These are phyloP conservation scores for Populus tremula DNA, from an alignment of 345 rosid species.

Conservation along the genomic window DNA sequence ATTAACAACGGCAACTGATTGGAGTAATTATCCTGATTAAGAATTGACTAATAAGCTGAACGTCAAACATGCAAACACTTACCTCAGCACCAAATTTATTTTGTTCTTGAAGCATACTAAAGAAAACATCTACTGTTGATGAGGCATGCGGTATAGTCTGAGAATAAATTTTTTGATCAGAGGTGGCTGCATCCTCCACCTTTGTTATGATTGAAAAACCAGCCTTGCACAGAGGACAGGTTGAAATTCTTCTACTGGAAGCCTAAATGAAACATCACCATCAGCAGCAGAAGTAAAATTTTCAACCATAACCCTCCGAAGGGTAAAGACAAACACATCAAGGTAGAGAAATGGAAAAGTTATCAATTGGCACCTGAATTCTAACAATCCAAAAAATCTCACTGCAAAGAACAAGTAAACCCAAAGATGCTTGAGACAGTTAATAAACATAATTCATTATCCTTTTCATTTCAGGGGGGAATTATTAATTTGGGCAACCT, in stretches of 20 bases:
- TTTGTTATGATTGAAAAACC: slow-evolving; percentile 61
- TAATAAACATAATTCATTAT: neutral
- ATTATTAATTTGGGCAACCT: neutral
- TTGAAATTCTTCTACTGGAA: slow-evolving; percentile 52
- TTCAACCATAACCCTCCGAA: neutral
- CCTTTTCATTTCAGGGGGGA: neutral
- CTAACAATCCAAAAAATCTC: neutral
- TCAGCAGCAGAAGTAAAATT: neutral
- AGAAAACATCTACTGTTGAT: slow-evolving; percentile 39
- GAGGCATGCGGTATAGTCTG: slow-evolving; percentile 67
- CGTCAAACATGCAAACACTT: slow-evolving; percentile 6
- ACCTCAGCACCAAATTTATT: slow-evolving; percentile 46
- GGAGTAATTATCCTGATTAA: neutral
- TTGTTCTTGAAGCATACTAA: slow-evolving; percentile 45
- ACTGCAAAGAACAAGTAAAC: too few relatives aligned
- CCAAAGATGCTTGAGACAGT: neutral
- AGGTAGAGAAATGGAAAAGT: neutral
- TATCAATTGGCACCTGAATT: neutral
- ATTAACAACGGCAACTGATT: too few relatives aligned
- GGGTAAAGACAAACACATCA: neutral
- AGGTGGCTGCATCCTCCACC: slow-evolving; percentile 67
- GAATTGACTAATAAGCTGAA: neutral
- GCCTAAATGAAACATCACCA: slow-evolving; percentile 36
- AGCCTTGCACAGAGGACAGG: slow-evolving; percentile 89
- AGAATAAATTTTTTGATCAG: slow-evolving; percentile 90